phyloP scores from a whole-genome alignment of 2,329 filamentous ascomycete species.

The Metarhizium anisopliae region DNA sequence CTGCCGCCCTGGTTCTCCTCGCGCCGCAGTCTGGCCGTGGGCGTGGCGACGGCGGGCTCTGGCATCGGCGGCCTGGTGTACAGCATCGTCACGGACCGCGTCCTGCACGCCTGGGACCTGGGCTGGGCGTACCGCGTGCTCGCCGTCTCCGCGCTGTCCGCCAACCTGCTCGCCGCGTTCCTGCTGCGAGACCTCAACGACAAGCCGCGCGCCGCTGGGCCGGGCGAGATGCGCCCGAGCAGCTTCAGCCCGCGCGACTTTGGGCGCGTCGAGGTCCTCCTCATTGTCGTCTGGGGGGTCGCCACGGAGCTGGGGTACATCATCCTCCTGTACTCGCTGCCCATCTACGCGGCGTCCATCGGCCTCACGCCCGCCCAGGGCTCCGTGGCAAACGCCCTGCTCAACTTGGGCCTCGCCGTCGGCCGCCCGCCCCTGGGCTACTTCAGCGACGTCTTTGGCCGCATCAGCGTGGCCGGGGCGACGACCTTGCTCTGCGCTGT shows the following conservation, averaged over 20 bases:
- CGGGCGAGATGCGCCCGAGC: constrained; percentile 6
- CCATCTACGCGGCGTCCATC: constrained; percentile 51
- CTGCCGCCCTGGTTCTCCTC: constrained; percentile 54
- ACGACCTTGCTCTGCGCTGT: constrained; percentile 33
- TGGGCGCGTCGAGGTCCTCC: constrained; percentile 39
- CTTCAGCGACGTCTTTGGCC: constrained; percentile 49
- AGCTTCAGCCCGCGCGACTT: constrained; percentile 11
- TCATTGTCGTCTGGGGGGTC: constrained; percentile 50
- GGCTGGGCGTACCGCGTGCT: constrained; percentile 47
- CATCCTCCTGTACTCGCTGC: constrained; percentile 53
- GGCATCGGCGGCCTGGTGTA: constrained; percentile 27
- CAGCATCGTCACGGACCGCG: constrained; percentile 24
- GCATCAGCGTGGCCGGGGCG: constrained; percentile 51
- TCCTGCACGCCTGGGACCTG: constrained; percentile 43
- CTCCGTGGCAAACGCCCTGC: constrained; percentile 48
- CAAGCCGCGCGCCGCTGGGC: not conserved
- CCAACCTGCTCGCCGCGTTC: constrained; percentile 45
- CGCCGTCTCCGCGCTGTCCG: constrained; percentile 36
- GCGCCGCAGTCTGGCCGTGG: constrained; percentile 46
- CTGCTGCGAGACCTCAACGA: constrained; percentile 45
- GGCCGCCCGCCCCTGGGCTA: constrained; percentile 53
- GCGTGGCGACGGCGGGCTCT: constrained; percentile 42
- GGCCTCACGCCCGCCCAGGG: constrained; percentile 52
- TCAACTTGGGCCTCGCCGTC: constrained; percentile 53
- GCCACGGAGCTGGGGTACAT: constrained; percentile 58